Percentiles rank a stretch among this genome's conserved stretches.
Evolutionary conservation across 192 early-diverging fungal genomes (phyloP).

Genomic region (Backusella tuberculispora): DNA sequence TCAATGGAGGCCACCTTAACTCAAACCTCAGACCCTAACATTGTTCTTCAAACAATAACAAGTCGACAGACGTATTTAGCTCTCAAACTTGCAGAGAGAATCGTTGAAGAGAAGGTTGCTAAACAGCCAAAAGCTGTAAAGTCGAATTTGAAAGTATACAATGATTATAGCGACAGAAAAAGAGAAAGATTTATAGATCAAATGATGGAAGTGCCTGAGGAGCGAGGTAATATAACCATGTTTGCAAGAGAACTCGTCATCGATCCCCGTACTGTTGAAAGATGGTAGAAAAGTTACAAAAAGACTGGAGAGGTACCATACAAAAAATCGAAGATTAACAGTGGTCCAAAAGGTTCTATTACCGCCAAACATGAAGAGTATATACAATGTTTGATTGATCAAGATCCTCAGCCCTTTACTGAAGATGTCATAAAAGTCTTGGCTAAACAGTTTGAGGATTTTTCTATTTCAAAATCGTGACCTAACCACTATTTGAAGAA

Average conservation of each 20-base stretch:
- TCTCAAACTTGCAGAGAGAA: too few relatives aligned
- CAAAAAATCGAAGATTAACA: too few relatives aligned
- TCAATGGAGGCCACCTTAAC: too few relatives aligned
- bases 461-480: neutral
- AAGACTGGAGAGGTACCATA: too few relatives aligned
- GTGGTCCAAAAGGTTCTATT: neutral
- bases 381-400: neutral
- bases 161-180: neutral
- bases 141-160: neutral
- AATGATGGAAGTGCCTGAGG: neutral
- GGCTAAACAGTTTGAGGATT: neutral
- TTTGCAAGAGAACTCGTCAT: neutral
- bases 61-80: too few relatives aligned
- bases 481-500: neutral
- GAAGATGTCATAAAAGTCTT: neutral
- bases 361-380: neutral
- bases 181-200: neutral
- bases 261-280: neutral
- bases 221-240: neutral
- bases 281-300: neutral
- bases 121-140: too few relatives aligned
- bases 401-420: neutral
- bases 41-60: too few relatives aligned
- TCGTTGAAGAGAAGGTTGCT: too few relatives aligned
- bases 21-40: too few relatives aligned